Conservation (phyloP, 345 rosid species). For the Aethionema arabicum region DNA sequence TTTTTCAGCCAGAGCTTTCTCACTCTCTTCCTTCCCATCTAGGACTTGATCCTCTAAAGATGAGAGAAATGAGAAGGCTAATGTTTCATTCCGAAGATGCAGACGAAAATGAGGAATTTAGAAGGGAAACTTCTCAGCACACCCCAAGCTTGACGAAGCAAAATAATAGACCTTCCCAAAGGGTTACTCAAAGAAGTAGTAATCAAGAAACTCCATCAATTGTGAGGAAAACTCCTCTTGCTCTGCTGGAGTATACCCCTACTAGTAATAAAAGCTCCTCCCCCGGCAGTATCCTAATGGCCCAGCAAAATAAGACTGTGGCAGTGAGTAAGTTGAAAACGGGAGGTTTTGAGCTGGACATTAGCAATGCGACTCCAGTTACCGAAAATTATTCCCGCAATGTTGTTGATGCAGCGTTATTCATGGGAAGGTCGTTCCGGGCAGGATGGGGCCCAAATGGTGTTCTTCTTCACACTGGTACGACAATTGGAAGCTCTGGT, state of each 20-base stretch:
- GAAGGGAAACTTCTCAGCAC: slow-evolving; percentile 42
- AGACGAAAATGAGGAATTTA: slow-evolving; percentile 48
- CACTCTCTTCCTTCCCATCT: slow-evolving; percentile 97
- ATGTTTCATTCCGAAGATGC: slow-evolving; percentile 75
- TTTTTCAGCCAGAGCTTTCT: slow-evolving; percentile 64
- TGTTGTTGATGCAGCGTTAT: slow-evolving; percentile 89
- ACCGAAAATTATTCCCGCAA: slow-evolving; percentile 65
- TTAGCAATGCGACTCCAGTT: slow-evolving; percentile 61
- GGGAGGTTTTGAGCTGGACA: slow-evolving; percentile 78
- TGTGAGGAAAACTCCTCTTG: slow-evolving; percentile 64
- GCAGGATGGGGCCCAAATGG: slow-evolving; percentile 99
- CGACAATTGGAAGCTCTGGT: slow-evolving; percentile 50
- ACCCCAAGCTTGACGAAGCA: slow-evolving; percentile 49
- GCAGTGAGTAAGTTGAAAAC: slow-evolving; percentile 48
- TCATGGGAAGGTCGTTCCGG: slow-evolving; percentile 97
- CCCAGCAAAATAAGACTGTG: slow-evolving; percentile 66
- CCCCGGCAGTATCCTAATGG: slow-evolving; percentile 63
- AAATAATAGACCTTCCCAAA: slow-evolving; percentile 45
- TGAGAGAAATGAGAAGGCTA: slow-evolving; percentile 91
- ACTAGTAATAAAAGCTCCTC: slow-evolving; percentile 50
- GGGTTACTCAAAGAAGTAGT: slow-evolving; percentile 46
- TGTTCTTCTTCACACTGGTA: slow-evolving; percentile 79
- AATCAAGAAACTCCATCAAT: slow-evolving; percentile 51
- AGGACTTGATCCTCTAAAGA: slow-evolving; percentile 80
- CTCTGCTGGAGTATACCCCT: slow-evolving; percentile 78